Percentiles rank a stretch among this genome's conserved stretches.
phyloP scores from a whole-genome alignment of 495 filamentous ascomycete genomes.

The Aspergillus biplanus region DNA sequence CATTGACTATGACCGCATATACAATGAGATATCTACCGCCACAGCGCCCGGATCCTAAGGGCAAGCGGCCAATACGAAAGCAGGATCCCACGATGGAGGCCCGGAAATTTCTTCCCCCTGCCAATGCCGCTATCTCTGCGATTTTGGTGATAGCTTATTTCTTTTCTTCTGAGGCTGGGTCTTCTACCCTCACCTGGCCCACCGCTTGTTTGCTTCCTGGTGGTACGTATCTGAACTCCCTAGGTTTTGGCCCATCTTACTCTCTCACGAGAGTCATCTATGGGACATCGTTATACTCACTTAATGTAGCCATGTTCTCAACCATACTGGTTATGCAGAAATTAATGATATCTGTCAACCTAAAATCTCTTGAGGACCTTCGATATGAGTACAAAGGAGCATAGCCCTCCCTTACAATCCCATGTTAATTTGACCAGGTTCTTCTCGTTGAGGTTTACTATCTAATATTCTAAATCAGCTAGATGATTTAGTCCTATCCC shows the following conservation, averaged over 20 bases:
- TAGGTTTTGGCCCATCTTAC: not conserved
- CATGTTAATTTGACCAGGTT: not conserved
- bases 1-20: slow-evolving; percentile 62
- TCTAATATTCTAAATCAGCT: not conserved
- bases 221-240: slow-evolving; percentile 31
- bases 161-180: slow-evolving; percentile 16
- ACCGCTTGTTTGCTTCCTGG: slow-evolving; percentile 41
- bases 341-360: slow-evolving; percentile 50
- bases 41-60: slow-evolving; percentile 34
- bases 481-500: not conserved
- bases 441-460: not conserved
- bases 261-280: not conserved
- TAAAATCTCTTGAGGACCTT: slow-evolving; percentile 48
- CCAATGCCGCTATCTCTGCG: slow-evolving; percentile 31
- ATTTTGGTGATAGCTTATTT: slow-evolving; percentile 32
- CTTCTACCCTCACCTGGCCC: slow-evolving; percentile 23
- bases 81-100: slow-evolving; percentile 16
- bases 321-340: slow-evolving; percentile 39
- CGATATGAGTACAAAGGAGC: slow-evolving; percentile 58
- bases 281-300: slow-evolving; percentile 15
- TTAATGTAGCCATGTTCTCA: slow-evolving; percentile 39
- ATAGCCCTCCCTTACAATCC: slow-evolving; percentile 24
- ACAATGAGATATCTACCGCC: slow-evolving; percentile 42
- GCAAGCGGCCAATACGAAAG: slow-evolving; percentile 32
- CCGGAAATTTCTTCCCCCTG: slow-evolving; percentile 26